Base-by-base conservation (phyloP, 176 grass and related monocot species). In the Hordeum marinum region DNA sequence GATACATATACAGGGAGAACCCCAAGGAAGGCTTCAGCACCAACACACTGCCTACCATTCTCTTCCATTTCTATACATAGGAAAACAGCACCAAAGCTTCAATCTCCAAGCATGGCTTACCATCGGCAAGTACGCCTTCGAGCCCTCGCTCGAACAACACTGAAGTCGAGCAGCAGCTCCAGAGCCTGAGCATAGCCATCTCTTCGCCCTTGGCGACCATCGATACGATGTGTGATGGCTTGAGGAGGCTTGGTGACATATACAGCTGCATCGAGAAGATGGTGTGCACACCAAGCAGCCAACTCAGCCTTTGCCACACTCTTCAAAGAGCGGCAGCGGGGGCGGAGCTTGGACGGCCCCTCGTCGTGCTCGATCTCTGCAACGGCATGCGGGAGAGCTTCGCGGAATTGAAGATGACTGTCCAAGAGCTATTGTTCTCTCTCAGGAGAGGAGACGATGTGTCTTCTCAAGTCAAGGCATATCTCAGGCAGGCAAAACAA, bases 321-420 rank as follows among this genome's bases (percentile, higher is more conserved):
- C 9, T 76, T 68, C 90, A 94, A 68, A 83, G 80, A 37, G 84
- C 78, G 42, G 80, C 62, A 23, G 41, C 91, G 20, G 89, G 93
- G 74, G 65, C 65, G 29, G 88, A 91, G 68, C 83, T 91, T 27
- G 92, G 57, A 54, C 27, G 32, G 54, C 87, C 86, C 59, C 65
- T 94, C 6, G 35, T 63, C 50, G 80, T 89, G 69, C 45, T 94
- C 41, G 89, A 94, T 36, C 62, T 84, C 52, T 94, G 86, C 70
- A 72, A 71, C 14, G 55, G 63, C 37, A 52, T 81, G 69, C 76
- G 83, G 43, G 83, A 68, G 55, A 86, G 37, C 62, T 90, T 91
- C 69, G 67, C 63, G 11, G 76, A 85, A 6, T 37, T 84, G 83
- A 90, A 84, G 73, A 85, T 84, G 74, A 82, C 13, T 20, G 41